Conservation (phyloP, 2,329 filamentous ascomycete species). For the Fusarium xyrophilum region DNA sequence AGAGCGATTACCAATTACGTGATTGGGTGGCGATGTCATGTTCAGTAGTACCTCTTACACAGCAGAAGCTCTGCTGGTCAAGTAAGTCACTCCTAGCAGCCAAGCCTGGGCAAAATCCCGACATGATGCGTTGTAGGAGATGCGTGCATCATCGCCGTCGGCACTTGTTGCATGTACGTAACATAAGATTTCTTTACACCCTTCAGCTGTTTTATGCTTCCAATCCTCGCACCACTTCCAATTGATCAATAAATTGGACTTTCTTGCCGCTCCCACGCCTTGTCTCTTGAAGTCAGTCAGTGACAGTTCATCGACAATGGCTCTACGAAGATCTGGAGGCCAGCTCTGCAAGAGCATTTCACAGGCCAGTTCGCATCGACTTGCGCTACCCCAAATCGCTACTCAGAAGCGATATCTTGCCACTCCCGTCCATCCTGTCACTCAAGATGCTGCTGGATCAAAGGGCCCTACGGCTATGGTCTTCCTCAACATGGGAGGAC, state of each 20-base stretch:
- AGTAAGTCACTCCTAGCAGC: constrained; percentile 15
- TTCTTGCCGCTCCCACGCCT: background rate
- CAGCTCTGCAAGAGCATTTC: constrained; percentile 42
- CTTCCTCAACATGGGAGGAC: constrained; percentile 98
- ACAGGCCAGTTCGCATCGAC: constrained; percentile 37
- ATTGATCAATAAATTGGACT: constrained; percentile 11
- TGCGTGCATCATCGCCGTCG: constrained; percentile 41
- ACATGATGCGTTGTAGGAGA: constrained; percentile 34
- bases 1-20: constrained; percentile 30
- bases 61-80: background rate
- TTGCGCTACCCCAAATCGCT: constrained; percentile 43
- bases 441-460: constrained; percentile 72
- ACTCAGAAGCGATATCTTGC: constrained; percentile 47
- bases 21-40: constrained; percentile 36
- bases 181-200: constrained; percentile 30
- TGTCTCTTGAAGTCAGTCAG: background rate
- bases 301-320: constrained; percentile 39
- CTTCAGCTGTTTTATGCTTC: constrained; percentile 32
- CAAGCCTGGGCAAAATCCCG: constrained; percentile 19
- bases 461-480: constrained; percentile 96
- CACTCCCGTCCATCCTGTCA: constrained; percentile 72
- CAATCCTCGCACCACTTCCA: constrained; percentile 23
- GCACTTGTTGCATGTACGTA: constrained; percentile 19
- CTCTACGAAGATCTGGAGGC: constrained; percentile 43
- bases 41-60: constrained; percentile 23